Conservation (phyloP, 78 protist species). For the Speleostelium caveatum region DNA sequence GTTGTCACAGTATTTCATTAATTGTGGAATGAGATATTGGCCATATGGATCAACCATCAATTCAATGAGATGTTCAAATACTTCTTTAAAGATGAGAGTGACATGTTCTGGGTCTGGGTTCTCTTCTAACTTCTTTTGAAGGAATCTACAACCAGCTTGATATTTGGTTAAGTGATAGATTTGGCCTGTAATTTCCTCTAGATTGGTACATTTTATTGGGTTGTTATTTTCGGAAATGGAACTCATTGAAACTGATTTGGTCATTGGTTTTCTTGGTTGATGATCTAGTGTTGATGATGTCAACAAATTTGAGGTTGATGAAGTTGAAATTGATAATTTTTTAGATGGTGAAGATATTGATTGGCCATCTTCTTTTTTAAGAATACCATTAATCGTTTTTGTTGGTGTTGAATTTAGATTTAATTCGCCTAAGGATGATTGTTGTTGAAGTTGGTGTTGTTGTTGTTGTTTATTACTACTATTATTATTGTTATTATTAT, state of each 20-base stretch:
- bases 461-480: neutral
- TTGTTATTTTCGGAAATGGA: conserved; percentile 20
- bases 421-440: neutral
- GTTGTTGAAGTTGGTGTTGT: conserved; percentile 18
- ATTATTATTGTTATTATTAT: neutral
- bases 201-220: conserved; percentile 27
- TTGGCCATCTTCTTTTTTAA: neutral
- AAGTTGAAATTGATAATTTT: neutral
- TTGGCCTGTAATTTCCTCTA: conserved; percentile 83
- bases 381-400: neutral
- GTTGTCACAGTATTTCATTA: conserved; percentile 76
- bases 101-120: conserved; percentile 35
- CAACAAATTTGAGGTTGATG: neutral
- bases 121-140: conserved; percentile 94
- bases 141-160: conserved; percentile 96
- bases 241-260: conserved; percentile 71
- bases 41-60: conserved; percentile 93
- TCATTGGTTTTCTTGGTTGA: conserved; percentile 71
- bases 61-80: conserved; percentile 84
- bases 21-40: conserved; percentile 81
- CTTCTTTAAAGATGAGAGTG: conserved; percentile 88
- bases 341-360: neutral
- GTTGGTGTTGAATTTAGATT: neutral
- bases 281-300: neutral
- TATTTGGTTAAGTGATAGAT: conserved; percentile 80